Conservation (phyloP, 1,284 basidiomycete genomes). For the Cutaneotrichosporon dermatis region DNA sequence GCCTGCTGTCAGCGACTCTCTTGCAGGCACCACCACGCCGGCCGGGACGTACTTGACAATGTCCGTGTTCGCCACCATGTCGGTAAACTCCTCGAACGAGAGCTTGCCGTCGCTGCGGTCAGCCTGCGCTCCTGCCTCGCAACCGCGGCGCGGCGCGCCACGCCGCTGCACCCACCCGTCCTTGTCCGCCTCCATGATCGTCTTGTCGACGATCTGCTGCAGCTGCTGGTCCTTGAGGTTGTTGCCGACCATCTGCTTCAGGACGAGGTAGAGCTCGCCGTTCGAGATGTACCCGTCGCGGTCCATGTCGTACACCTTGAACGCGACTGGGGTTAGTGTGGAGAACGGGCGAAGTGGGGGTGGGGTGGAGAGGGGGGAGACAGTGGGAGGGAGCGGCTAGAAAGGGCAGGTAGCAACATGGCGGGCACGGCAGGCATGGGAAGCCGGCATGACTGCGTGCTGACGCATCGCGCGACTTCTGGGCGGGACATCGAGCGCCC, state of each 20-base stretch:
- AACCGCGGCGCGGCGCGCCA: slow-evolving; percentile 45
- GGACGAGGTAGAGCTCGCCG: slow-evolving; percentile 93
- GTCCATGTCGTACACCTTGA: slow-evolving; percentile 99
- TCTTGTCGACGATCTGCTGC: slow-evolving; percentile 99
- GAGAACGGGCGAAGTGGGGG: not conserved
- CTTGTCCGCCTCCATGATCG: slow-evolving; percentile 98
- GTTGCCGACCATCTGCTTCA: slow-evolving; percentile 99
- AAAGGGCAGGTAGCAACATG: no score
- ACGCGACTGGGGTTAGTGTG: slow-evolving; percentile 67
- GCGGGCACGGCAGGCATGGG: no score
- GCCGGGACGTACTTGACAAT: slow-evolving; percentile 39
- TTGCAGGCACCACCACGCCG: no score
- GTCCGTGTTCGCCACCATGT: slow-evolving; percentile 92
- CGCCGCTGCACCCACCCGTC: slow-evolving; percentile 55
- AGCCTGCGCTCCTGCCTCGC: no score
- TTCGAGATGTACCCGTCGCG: slow-evolving; percentile 97
- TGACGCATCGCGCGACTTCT: no score
- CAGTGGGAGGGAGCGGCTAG: no score
- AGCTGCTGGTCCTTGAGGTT: slow-evolving; percentile 99
- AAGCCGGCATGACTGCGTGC: no score
- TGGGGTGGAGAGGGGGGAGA: not conserved
- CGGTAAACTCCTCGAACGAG: slow-evolving; percentile 92
- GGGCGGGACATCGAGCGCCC: no score
- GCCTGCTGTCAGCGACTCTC: slow-evolving; percentile 88
- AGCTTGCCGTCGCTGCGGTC: slow-evolving; percentile 82